Conservation (phyloP, 176 grass and related monocot genomes). For the Eragrostis nindensis region DNA sequence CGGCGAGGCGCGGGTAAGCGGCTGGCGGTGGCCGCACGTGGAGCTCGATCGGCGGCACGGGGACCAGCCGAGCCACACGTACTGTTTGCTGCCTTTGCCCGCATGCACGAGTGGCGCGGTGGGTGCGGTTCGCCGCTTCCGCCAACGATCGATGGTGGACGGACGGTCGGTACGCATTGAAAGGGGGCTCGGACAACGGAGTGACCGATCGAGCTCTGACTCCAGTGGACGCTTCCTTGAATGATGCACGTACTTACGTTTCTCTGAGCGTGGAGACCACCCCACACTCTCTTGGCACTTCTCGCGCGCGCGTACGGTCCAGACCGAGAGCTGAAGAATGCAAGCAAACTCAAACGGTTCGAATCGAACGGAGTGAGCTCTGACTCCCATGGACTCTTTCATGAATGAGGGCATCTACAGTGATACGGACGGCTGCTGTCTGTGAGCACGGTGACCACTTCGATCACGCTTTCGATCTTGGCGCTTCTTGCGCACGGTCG, state of each 20-base stretch:
- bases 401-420: too few relatives aligned
- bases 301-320: background rate
- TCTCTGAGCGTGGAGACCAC: background rate
- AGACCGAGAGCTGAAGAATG: background rate
- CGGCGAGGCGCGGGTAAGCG: background rate
- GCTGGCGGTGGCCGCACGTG: background rate
- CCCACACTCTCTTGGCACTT: background rate
- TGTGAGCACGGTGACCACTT: background rate
- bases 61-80: background rate
- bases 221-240: background rate
- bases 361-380: background rate
- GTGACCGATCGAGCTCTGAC: background rate
- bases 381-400: background rate
- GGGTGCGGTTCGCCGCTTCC: background rate
- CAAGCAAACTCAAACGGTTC: background rate
- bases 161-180: background rate
- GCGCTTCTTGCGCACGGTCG: background rate
- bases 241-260: background rate
- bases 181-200: background rate
- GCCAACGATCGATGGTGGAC: background rate
- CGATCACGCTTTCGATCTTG: background rate
- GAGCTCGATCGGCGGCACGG: background rate
- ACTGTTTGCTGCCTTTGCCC: background rate
- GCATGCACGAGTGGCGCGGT: background rate
- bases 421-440: too few relatives aligned